Evolutionary conservation across 2,329 filamentous ascomycete genomes (phyloP).

Genomic region (Cytospora piceae): DNA sequence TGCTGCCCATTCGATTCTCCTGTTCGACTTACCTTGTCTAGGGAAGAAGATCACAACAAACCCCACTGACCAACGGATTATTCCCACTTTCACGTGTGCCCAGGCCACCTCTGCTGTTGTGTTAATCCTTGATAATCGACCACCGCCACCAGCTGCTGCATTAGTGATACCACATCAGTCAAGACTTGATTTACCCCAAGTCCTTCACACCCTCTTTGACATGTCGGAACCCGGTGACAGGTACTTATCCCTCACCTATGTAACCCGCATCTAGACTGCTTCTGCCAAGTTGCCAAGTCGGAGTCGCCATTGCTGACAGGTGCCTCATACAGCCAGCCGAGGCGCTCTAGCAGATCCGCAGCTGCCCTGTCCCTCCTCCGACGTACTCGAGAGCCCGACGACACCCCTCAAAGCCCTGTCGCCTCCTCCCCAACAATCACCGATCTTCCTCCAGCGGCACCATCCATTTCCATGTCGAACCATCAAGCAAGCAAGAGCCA

Average conservation of each 20-base stretch:
- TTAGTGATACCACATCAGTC: not conserved
- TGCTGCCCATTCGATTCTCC: not conserved
- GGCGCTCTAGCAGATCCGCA: constrained; percentile 56
- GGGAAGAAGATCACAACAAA: not conserved
- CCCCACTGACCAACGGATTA: constrained; percentile 7
- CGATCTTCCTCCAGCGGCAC: constrained; percentile 38
- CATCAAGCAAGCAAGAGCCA: constrained; percentile 47
- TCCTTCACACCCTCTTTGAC: not conserved
- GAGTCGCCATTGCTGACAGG: constrained; percentile 15
- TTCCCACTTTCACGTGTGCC: constrained; percentile 24
- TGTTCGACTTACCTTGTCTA: not conserved
- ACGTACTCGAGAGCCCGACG: constrained; percentile 54
- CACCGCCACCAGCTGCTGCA: not conserved
- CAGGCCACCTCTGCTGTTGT: constrained; percentile 22
- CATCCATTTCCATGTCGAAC: constrained; percentile 43
- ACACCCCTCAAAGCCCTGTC: constrained; percentile 40
- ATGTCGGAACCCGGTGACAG: constrained; percentile 30
- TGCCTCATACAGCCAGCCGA: constrained; percentile 42
- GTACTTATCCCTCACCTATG: constrained; percentile 10
- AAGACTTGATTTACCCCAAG: not conserved
- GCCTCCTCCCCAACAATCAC: constrained; percentile 40
- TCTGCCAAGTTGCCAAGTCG: not conserved
- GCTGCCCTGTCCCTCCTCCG: constrained; percentile 56
- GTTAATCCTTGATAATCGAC: too few relatives aligned
- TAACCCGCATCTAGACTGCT: not conserved